A percentile compares a stretch with the other conserved stretches of the same genome.
These are phyloP conservation scores for Pseudocercospora fijiensis DNA, from an alignment of 2,329 filamentous ascomycete genomes.

Conservation along the genomic window DNA sequence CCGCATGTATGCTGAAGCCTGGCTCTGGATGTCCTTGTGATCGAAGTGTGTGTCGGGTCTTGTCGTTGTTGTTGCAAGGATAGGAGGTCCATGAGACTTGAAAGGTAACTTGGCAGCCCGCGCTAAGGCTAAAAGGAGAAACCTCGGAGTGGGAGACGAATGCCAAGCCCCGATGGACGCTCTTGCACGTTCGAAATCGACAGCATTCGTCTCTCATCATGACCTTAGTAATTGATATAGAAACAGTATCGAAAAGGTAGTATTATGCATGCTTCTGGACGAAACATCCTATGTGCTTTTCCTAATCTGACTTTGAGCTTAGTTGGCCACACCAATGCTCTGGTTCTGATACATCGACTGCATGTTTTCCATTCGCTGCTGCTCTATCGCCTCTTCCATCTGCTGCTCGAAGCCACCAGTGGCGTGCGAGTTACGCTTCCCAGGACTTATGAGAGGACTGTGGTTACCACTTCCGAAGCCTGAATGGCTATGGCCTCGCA, in stretches of 20 bases:
- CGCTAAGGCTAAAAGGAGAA: neutral
- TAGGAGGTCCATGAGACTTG: neutral
- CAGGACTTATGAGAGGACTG: conserved; percentile 31
- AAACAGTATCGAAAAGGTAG: too few relatives aligned
- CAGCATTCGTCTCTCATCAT: neutral
- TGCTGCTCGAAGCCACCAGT: conserved; percentile 22
- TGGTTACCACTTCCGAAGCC: conserved; percentile 13
- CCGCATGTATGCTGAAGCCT: neutral
- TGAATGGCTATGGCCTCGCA: conserved; percentile 16
- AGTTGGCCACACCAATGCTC: conserved; percentile 28
- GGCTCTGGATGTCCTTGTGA: neutral
- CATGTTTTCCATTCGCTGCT: conserved; percentile 34
- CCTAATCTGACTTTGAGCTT: neutral
- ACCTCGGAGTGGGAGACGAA: neutral
- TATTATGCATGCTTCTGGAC: too few relatives aligned
- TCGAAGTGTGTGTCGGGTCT: neutral
- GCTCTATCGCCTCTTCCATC: conserved; percentile 30
- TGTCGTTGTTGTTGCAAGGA: neutral
- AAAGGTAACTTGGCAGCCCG: neutral
- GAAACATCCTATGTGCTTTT: neutral
- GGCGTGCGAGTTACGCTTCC: conserved; percentile 14
- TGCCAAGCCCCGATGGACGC: neutral
- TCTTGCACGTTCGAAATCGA: neutral
- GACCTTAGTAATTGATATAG: too few relatives aligned
- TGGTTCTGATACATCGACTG: conserved; percentile 33